phyloP scores from a whole-genome alignment of 805 yeast genomes.

The Zygotorulaspora sp. region DNA sequence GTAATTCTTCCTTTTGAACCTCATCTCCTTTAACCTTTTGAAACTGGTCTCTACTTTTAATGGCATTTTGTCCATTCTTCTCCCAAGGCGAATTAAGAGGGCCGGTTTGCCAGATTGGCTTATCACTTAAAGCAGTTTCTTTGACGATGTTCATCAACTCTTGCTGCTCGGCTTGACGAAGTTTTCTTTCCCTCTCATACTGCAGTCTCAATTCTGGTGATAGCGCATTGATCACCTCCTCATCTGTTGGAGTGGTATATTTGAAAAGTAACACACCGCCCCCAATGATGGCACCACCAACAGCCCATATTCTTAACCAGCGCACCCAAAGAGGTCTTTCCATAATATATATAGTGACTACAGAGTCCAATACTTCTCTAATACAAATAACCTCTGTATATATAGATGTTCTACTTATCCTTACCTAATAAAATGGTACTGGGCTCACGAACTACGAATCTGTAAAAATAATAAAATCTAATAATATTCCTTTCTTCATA shows the following conservation, averaged over 20 bases:
- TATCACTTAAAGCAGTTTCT: constrained; percentile 59
- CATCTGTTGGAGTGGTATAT: constrained; percentile 81
- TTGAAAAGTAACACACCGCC: constrained; percentile 67
- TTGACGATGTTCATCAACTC: constrained; percentile 64
- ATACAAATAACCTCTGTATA: no score
- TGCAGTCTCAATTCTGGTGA: constrained; percentile 81
- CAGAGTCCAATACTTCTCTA: no score
- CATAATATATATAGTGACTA: no score
- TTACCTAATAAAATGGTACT: no score
- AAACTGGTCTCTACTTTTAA: constrained; percentile 43
- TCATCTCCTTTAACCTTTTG: constrained; percentile 36
- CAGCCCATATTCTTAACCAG: constrained; percentile 53
- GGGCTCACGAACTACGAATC: no score
- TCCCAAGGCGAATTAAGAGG: constrained; percentile 67
- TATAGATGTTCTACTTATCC: no score
- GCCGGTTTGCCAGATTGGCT: constrained; percentile 83
- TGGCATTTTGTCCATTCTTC: constrained; percentile 25
- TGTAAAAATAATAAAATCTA: no score
- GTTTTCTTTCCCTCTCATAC: constrained; percentile 58
- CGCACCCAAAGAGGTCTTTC: constrained; percentile 49
- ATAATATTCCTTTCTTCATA: neutral
- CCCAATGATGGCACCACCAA: constrained; percentile 65
- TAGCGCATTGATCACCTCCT: constrained; percentile 62
- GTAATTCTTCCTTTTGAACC: constrained; percentile 32
- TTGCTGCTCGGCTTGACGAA: constrained; percentile 64